These are phyloP conservation scores for Brassica carinata DNA, from an alignment of 345 rosid species.

Conservation along the genomic window DNA sequence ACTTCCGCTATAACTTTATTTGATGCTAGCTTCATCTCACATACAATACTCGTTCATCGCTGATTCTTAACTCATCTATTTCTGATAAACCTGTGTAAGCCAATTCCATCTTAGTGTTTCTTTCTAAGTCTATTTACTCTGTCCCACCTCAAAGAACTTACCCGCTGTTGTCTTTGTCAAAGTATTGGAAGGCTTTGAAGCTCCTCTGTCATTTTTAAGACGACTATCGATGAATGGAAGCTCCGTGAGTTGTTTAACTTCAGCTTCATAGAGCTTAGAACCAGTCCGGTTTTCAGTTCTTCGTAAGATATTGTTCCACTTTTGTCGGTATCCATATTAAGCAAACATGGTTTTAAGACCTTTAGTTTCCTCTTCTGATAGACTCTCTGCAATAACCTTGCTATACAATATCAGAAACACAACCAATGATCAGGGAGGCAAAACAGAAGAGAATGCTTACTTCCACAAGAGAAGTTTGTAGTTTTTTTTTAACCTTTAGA, in stretches of 20 bases:
- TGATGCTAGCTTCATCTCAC: conserved; percentile 77
- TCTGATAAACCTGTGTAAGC: no score
- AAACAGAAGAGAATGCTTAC: background rate
- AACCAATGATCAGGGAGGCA: background rate
- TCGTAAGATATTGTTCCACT: conserved; percentile 83
- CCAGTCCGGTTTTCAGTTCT: conserved; percentile 72
- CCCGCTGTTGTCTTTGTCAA: no score
- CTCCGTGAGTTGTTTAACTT: conserved; percentile 78
- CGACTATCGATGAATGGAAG: no score
- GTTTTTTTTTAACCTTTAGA: background rate
- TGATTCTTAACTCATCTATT: conserved; percentile 39
- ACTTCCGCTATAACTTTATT: conserved; percentile 69
- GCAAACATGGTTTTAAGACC: conserved; percentile 75
- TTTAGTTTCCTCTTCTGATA: conserved; percentile 71
- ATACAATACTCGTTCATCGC: conserved; percentile 87
- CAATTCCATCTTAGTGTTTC: no score
- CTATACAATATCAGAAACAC: background rate
- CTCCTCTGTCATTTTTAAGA: no score
- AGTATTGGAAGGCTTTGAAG: no score
- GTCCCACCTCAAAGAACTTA: no score
- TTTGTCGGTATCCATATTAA: conserved; percentile 72
- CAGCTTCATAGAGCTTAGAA: conserved; percentile 68
- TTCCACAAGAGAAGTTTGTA: background rate
- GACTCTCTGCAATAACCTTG: conserved; percentile 44
- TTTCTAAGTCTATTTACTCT: no score